Base-by-base conservation (phyloP, 345 rosid genomes). In the Ceriops tagal region DNA sequence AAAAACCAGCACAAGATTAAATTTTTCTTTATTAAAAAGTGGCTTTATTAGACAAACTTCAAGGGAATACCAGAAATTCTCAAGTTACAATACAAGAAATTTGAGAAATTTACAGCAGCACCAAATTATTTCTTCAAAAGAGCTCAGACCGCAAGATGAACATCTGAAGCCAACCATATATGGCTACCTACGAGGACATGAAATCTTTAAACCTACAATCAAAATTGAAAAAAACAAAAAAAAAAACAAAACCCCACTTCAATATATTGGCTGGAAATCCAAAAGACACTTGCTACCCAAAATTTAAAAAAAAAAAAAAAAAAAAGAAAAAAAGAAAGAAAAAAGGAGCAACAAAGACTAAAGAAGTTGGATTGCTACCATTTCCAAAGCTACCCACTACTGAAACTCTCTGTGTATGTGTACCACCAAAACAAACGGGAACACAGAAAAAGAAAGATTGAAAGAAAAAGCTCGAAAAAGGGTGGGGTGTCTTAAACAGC, bases 391-490 rank as follows among this genome's bases (percentile, higher is more conserved):
- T 30, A 57, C 68, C 59, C 67, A 69, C 67, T 24, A 59, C 73
- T 64, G 77, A 68, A 73, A 59, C 65, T 39, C 37, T 6, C 2
- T 34, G 37, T 0, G 9, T 1, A 34, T 75, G 68, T 79, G 67
- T 64, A 55, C 56, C 70, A 67, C 51, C 68, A 73, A 68, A 71
- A 74, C 72, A 72, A 71, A 73, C 58, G 71, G 71, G 59, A 76
- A 72, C 70, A 39, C 75, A 72, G 78, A 56, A 69, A 76, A 73
- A 64, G 65, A 60, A 78, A 58, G 68, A 64, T 63, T 63, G 72
- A 76, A 71, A 77, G 66, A 77, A 76, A 76, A 61, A 71, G 71
- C 80, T 72, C 66, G 31, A 64, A 81, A 81, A 81, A 69, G 37
- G 75, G 66, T 39, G 70, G 37, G 43, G 8, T 24, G 49, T 13